Percentiles rank a stretch among this genome's conserved stretches.
Conservation (phyloP, 1,284 basidiomycete species). For the Phylloboletellus chloephorus region DNA sequence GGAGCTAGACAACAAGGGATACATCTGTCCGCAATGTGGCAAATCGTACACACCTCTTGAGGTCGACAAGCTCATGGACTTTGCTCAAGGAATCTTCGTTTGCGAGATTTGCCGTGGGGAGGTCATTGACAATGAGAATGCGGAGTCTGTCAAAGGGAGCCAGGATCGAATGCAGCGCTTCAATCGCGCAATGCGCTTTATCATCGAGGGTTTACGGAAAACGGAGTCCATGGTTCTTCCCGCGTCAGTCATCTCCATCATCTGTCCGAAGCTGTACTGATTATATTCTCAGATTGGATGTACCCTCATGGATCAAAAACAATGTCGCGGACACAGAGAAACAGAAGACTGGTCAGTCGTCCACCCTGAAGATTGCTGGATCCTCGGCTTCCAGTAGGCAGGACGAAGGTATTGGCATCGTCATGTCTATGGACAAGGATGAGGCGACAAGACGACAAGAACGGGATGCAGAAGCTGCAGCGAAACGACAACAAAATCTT, state of each 20-base stretch:
- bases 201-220: slow-evolving; percentile 82
- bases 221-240: slow-evolving; percentile 86
- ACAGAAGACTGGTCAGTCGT: slow-evolving; percentile 46
- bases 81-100: slow-evolving; percentile 52
- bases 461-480: slow-evolving; percentile 64
- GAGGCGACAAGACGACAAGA: slow-evolving; percentile 64
- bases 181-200: slow-evolving; percentile 85
- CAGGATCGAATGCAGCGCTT: slow-evolving; percentile 95
- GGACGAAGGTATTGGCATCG: slow-evolving; percentile 72
- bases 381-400: slow-evolving; percentile 55
- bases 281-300: slow-evolving; percentile 62
- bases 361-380: slow-evolving; percentile 65
- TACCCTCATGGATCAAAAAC: slow-evolving; percentile 70
- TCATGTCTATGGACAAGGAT: slow-evolving; percentile 78
- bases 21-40: slow-evolving; percentile 88
- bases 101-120: slow-evolving; percentile 80
- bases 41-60: slow-evolving; percentile 85
- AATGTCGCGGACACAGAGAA: slow-evolving; percentile 58
- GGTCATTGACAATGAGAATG: slow-evolving; percentile 88
- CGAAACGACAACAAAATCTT: slow-evolving; percentile 83
- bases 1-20: slow-evolving; percentile 95
- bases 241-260: slow-evolving; percentile 44
- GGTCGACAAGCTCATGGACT: slow-evolving; percentile 77
- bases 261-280: slow-evolving; percentile 2
- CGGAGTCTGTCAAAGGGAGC: slow-evolving; percentile 75